These are phyloP conservation scores for Sarocladiaceae sp. DNA, from an alignment of 2,329 filamentous ascomycete genomes.

Conservation along the genomic window DNA sequence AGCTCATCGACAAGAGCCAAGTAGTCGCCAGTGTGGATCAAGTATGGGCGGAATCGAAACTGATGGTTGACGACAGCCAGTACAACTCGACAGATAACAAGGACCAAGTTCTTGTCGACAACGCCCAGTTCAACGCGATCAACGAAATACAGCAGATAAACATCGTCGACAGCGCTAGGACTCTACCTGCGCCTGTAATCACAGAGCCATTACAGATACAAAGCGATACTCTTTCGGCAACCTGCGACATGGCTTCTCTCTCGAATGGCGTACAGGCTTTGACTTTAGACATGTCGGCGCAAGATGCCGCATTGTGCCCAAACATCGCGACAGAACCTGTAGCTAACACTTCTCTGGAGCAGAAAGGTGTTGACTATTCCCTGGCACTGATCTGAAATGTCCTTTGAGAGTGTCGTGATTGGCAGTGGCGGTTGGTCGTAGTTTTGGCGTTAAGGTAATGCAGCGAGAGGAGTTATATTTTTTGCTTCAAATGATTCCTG, in stretches of 20 bases:
- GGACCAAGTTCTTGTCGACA: not conserved
- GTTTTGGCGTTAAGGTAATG: not conserved
- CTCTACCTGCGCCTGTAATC: not conserved
- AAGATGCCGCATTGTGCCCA: not conserved
- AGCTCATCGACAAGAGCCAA: not conserved
- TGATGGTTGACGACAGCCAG: not conserved
- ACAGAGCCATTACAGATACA: not conserved
- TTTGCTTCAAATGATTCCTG: not conserved
- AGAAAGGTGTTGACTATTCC: not conserved
- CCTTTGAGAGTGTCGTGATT: not conserved
- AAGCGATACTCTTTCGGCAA: not conserved
- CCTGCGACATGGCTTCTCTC: not conserved
- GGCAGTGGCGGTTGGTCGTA: not conserved
- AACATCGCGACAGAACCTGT: not conserved
- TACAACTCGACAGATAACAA: not conserved
- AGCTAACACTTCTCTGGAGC: not conserved
- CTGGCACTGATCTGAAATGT: not conserved
- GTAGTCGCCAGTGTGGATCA: not conserved
- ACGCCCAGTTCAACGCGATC: not conserved
- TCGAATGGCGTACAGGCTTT: constrained; percentile 1
- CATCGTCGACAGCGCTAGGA: not conserved
- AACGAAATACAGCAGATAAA: not conserved
- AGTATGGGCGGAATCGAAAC: not conserved
- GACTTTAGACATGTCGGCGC: not conserved
- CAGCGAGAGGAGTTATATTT: not conserved